Percentiles rank a stretch among this genome's conserved stretches.
Conservation (phyloP, 257 asterid genomes). For the Knoxia roxburghii region DNA sequence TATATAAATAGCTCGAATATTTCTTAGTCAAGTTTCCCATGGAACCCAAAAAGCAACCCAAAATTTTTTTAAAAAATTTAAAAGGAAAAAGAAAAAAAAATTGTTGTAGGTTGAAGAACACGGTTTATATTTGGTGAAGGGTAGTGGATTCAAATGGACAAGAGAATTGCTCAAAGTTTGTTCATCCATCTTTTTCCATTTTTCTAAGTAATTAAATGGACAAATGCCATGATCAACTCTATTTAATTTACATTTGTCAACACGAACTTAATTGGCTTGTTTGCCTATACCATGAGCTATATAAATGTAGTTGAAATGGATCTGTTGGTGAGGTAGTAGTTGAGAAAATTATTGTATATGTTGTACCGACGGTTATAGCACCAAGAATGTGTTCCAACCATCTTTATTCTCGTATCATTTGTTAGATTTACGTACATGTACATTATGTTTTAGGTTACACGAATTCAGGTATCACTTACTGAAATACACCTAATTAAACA, state of each 20-base stretch:
- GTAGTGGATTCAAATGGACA: neutral
- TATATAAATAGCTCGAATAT: neutral
- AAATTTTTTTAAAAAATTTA: no score
- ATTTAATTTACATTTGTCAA: neutral
- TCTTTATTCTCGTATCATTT: no score
- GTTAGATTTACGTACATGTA: no score
- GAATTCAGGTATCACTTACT: no score
- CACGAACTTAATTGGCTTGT: neutral
- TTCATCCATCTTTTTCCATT: neutral
- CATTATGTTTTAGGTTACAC: no score
- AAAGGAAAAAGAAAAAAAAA: neutral
- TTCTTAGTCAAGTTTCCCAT: neutral
- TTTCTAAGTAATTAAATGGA: no score
- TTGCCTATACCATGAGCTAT: neutral
- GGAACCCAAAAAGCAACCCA: neutral
- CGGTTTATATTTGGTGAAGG: neutral
- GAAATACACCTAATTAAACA: no score
- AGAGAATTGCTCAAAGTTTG: neutral
- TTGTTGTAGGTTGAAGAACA: neutral
- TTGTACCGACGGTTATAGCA: no score
- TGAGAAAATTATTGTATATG: no score
- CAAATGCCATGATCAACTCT: neutral
- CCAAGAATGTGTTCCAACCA: no score
- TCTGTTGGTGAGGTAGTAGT: neutral
- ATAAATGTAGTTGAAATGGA: no score